Percentiles rank a stretch among this genome's conserved stretches.
Evolutionary conservation across 1,284 basidiomycete species (phyloP).

Genomic region (Kalmanozyma brasiliensis): DNA sequence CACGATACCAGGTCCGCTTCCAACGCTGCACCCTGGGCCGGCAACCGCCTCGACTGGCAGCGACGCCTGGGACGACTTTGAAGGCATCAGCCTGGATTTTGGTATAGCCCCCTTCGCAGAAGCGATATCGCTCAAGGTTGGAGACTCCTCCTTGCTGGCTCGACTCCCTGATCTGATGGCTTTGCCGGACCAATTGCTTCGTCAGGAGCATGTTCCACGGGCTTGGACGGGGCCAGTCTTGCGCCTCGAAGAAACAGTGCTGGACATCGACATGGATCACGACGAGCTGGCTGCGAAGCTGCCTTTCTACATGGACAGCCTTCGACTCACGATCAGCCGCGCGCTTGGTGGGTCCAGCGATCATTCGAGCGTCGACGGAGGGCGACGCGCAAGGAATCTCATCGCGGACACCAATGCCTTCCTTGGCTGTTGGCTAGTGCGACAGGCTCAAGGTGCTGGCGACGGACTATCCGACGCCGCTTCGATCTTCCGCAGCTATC

Average conservation of each 20-base stretch:
- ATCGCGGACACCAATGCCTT: conserved; percentile 28
- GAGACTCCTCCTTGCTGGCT: conserved; percentile 9
- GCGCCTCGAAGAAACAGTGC: conserved; percentile 32
- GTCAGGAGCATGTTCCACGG: conserved; percentile 16
- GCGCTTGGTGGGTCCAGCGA: conserved; percentile 1
- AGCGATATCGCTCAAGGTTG: conserved; percentile 9
- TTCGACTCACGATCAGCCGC: conserved; percentile 24
- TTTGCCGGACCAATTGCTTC: conserved; percentile 30
- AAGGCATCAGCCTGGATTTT: conserved; percentile 57
- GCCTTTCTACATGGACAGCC: conserved; percentile 25
- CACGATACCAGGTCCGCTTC: background rate
- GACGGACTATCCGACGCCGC: conserved; percentile 3
- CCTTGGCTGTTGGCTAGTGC: conserved; percentile 29
- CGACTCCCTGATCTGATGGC: conserved; percentile 20
- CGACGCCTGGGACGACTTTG: conserved; percentile 44
- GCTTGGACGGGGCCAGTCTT: conserved; percentile 26
- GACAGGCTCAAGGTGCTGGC: conserved; percentile 1
- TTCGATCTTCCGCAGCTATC: conserved; percentile 26
- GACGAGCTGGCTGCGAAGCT: conserved; percentile 15
- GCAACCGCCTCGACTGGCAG: background rate
- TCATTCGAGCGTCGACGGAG: background rate
- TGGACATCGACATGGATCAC: conserved; percentile 30
- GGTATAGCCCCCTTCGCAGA: conserved; percentile 45
- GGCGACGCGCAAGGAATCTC: conserved; percentile 9
- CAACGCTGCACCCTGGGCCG: background rate